These are phyloP conservation scores for Sporothrix pallida DNA, from an alignment of 2,329 filamentous ascomycete species.

Conservation along the genomic window DNA sequence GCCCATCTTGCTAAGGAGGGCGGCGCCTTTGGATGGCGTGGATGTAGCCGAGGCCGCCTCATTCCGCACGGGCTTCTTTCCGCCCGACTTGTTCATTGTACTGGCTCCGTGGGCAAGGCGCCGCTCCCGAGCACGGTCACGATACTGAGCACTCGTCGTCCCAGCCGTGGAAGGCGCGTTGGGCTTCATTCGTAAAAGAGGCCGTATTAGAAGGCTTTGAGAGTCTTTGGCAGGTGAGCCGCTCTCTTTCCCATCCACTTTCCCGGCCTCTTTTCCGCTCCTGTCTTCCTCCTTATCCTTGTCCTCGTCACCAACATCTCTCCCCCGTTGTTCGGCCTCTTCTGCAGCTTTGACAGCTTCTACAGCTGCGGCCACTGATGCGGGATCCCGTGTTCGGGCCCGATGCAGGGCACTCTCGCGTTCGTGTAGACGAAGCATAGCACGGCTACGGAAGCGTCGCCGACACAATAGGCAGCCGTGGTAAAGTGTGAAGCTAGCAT, in stretches of 20 bases:
- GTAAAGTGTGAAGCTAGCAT: constrained; percentile 48
- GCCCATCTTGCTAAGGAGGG: constrained; percentile 74
- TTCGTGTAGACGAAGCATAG: constrained; percentile 53
- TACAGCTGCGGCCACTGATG: constrained; percentile 42
- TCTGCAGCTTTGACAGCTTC: constrained; percentile 42
- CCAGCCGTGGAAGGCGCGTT: constrained; percentile 32
- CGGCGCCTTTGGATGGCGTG: constrained; percentile 65
- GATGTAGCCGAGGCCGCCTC: constrained; percentile 46
- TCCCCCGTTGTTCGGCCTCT: constrained; percentile 32
- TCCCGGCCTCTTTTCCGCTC: not conserved
- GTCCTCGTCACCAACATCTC: not conserved
- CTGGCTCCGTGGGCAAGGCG: constrained; percentile 60
- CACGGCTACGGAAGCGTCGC: constrained; percentile 49
- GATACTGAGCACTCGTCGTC: constrained; percentile 51
- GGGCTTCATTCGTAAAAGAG: constrained; percentile 26
- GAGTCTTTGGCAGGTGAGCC: not conserved
- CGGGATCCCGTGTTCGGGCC: constrained; percentile 40
- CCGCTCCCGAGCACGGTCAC: constrained; percentile 72
- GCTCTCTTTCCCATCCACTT: not conserved
- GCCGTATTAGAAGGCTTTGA: constrained; percentile 34
- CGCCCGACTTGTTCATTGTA: not conserved
- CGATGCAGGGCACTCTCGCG: constrained; percentile 53
- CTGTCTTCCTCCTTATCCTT: not conserved
- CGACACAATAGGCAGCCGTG: constrained; percentile 51
- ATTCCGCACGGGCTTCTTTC: not conserved